Conservation (phyloP, 2,329 filamentous ascomycete species). For the Pseudogymnoascus sp. region DNA sequence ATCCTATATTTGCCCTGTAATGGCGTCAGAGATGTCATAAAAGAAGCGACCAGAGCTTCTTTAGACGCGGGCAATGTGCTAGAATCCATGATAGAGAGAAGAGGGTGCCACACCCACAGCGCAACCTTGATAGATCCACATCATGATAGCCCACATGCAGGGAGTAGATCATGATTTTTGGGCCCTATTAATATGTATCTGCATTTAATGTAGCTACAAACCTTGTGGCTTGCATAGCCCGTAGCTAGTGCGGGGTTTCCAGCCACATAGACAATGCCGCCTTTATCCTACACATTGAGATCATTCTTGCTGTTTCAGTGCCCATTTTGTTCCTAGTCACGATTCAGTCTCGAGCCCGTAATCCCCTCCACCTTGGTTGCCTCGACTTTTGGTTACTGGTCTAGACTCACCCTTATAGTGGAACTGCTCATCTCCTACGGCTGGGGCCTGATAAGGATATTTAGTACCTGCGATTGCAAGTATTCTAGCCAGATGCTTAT, state of each 20-base stretch:
- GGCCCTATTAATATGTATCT: background rate
- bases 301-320: background rate
- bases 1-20: background rate
- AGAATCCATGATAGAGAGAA: background rate
- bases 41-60: background rate
- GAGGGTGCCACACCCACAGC: background rate
- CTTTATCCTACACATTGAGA: background rate
- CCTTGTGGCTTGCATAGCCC: background rate
- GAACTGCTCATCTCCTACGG: background rate
- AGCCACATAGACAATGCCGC: background rate
- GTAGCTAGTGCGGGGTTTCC: background rate
- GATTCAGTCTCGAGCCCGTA: background rate
- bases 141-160: background rate
- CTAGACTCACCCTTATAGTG: background rate
- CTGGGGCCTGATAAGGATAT: background rate
- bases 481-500: background rate
- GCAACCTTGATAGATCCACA: background rate
- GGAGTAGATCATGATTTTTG: background rate
- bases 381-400: background rate
- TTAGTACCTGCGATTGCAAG: background rate
- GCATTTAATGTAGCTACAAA: background rate
- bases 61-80: background rate
- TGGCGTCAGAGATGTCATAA: background rate
- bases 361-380: background rate
- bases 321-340: background rate